phyloP scores from a whole-genome alignment of 2,329 filamentous ascomycete species.

The Talaromyces piceae region DNA sequence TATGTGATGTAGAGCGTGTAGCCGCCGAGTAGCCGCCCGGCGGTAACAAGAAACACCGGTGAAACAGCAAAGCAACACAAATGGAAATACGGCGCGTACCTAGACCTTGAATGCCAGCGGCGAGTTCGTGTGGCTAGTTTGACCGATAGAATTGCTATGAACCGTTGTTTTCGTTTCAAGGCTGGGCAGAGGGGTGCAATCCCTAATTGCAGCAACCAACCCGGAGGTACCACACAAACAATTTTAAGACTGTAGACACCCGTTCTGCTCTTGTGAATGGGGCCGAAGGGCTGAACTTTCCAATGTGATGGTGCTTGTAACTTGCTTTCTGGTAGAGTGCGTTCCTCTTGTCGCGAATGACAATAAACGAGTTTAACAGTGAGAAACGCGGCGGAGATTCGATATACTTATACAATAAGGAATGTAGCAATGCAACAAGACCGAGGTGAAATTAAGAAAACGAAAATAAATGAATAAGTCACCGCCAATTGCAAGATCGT shows the following conservation, averaged over 20 bases:
- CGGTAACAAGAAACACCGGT: conserved; percentile 8
- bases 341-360: background rate
- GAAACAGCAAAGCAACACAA: conserved; percentile 14
- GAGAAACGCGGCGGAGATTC: background rate
- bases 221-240: background rate
- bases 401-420: background rate
- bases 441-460: background rate
- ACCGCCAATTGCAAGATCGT: background rate
- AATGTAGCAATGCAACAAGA: background rate
- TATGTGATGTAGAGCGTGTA: conserved; percentile 3
- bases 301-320: background rate
- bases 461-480: background rate
- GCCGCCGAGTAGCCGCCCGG: conserved; percentile 10
- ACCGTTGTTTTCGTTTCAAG: background rate
- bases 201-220: background rate
- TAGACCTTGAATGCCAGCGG: conserved; percentile 4
- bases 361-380: background rate
- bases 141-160: background rate
- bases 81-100: conserved; percentile 20
- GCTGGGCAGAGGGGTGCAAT: no score
- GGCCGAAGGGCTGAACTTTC: background rate
- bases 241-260: background rate
- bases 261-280: background rate
- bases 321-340: background rate
- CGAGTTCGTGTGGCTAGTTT: background rate